Conservation (phyloP, 192 early-diverging fungal species). For the Podila epicladia region DNA sequence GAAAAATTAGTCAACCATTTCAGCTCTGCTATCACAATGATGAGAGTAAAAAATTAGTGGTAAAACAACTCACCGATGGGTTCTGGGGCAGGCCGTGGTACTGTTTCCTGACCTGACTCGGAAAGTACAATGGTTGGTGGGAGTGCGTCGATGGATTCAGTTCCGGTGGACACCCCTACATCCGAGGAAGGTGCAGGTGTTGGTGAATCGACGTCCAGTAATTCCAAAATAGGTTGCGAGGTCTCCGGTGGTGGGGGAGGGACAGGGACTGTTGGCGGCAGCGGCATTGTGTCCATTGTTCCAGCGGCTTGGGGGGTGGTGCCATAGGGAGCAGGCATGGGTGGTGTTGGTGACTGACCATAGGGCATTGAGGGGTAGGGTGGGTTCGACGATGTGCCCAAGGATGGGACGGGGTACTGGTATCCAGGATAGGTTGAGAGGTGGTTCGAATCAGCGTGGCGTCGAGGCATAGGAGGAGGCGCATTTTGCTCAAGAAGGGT, state of each 20-base stretch:
- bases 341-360: not conserved
- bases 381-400: not conserved
- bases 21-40: not conserved
- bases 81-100: too few relatives aligned
- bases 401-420: not conserved
- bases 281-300: conserved; percentile 10
- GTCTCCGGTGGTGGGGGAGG: not conserved
- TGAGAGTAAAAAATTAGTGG: not conserved
- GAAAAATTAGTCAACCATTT: not conserved
- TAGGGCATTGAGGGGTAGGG: not conserved
- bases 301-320: not conserved
- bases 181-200: not conserved
- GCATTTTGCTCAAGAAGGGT: conserved; percentile 45
- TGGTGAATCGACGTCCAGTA: too few relatives aligned
- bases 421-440: conserved; percentile 39
- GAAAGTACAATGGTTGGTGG: too few relatives aligned
- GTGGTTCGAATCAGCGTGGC: conserved; percentile 18
- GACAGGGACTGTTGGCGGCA: conserved; percentile 9
- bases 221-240: conserved; percentile 6
- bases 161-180: not conserved
- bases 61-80: too few relatives aligned
- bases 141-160: not conserved
- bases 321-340: not conserved
- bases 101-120: too few relatives aligned
- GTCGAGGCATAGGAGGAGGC: conserved; percentile 25